These are phyloP conservation scores for Saksenaea oblongispora DNA, from an alignment of 371 early-diverging fungal genomes.

Conservation along the genomic window DNA sequence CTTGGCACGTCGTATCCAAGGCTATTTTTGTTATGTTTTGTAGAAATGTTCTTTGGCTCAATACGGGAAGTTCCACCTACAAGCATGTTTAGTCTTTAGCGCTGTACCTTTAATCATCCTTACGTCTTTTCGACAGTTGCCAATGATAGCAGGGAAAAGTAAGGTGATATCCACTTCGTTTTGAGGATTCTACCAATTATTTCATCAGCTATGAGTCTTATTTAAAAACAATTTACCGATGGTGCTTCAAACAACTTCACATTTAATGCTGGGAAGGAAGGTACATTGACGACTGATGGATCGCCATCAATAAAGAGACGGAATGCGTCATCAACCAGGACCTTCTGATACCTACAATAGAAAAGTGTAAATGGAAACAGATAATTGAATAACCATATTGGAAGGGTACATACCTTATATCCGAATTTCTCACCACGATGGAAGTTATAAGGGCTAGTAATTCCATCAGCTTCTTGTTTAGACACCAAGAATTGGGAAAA, in stretches of 20 bases:
- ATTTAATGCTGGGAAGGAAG: not conserved
- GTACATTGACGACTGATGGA: not conserved
- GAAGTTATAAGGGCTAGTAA: slow-evolving; percentile 1
- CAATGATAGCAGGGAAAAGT: slow-evolving; percentile 36
- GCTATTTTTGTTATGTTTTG: slow-evolving; percentile 40
- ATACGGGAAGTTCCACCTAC: slow-evolving; percentile 46
- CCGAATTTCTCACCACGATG: slow-evolving; percentile 8
- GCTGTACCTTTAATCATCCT: slow-evolving; percentile 4
- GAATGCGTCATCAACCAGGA: slow-evolving; percentile 1
- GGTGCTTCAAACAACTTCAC: not conserved
- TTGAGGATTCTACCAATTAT: not conserved
- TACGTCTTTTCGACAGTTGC: slow-evolving; percentile 38
- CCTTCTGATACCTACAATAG: not conserved
- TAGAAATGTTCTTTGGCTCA: slow-evolving; percentile 35
- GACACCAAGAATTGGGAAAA: slow-evolving; percentile 5
- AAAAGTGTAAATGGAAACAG: not conserved
- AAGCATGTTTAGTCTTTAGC: not conserved
- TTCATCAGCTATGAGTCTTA: not conserved
- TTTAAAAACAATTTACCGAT: not conserved
- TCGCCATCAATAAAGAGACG: slow-evolving; percentile 8
- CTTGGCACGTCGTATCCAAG: slow-evolving; percentile 24
- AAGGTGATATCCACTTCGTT: slow-evolving; percentile 22
- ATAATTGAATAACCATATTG: not conserved
- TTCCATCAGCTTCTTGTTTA: slow-evolving; percentile 3
- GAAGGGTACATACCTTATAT: slow-evolving; percentile 9